These are phyloP conservation scores for Pyrenula massariospora DNA, from an alignment of 495 filamentous ascomycete genomes.

Conservation along the genomic window DNA sequence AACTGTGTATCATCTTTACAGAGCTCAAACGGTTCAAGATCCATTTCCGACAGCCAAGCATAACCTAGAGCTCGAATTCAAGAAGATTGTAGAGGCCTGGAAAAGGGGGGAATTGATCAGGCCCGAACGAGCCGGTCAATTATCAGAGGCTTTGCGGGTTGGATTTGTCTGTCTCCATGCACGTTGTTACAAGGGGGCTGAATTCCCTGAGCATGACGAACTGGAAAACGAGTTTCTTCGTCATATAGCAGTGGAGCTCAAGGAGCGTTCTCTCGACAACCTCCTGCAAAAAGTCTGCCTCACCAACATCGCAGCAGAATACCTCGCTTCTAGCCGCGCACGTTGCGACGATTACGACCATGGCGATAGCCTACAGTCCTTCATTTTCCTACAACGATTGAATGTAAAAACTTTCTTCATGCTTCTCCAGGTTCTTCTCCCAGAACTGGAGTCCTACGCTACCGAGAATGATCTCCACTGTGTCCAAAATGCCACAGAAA, in stretches of 20 bases:
- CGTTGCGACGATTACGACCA: slow-evolving; percentile 35
- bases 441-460: slow-evolving; percentile 49
- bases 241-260: slow-evolving; percentile 61
- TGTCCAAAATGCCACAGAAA: slow-evolving; percentile 31
- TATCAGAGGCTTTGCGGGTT: slow-evolving; percentile 44
- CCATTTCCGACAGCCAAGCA: slow-evolving; percentile 59
- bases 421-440: slow-evolving; percentile 60
- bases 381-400: slow-evolving; percentile 62
- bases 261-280: slow-evolving; percentile 52
- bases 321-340: slow-evolving; percentile 49
- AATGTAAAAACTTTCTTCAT: slow-evolving; percentile 75
- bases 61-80: slow-evolving; percentile 76
- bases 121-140: slow-evolving; percentile 32
- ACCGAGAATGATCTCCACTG: slow-evolving; percentile 31
- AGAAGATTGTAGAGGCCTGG: slow-evolving; percentile 52
- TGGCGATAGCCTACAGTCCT: slow-evolving; percentile 31
- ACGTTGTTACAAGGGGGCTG: slow-evolving; percentile 61
- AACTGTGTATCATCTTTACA: slow-evolving; percentile 80
- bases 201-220: slow-evolving; percentile 64
- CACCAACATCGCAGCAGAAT: slow-evolving; percentile 76
- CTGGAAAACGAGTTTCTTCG: slow-evolving; percentile 77
- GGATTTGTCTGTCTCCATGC: slow-evolving; percentile 89
- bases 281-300: slow-evolving; percentile 69
- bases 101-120: slow-evolving; percentile 43
- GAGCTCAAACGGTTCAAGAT: slow-evolving; percentile 58